Conservation (phyloP, 2,329 filamentous ascomycete species). For the Purpureocillium takamizusanense region DNA sequence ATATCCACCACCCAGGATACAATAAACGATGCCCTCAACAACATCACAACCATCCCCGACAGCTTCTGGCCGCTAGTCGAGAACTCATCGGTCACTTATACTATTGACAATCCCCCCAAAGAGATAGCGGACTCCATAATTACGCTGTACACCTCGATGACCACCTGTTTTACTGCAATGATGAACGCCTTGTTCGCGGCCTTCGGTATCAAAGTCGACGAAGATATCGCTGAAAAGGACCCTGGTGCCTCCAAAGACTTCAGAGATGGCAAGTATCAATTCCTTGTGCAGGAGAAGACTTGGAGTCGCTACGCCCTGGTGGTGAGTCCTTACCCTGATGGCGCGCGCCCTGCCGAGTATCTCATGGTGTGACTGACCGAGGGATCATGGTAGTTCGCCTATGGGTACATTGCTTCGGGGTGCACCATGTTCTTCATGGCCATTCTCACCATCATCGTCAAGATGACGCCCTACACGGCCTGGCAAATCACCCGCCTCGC, state of each 20-base stretch:
- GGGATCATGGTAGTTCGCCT: constrained; percentile 18
- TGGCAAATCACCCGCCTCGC: constrained; percentile 21
- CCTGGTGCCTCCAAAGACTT: constrained; percentile 4
- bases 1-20: constrained; percentile 10
- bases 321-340: constrained; percentile 20
- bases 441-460: constrained; percentile 19
- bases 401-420: constrained; percentile 23
- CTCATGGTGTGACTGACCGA: not conserved
- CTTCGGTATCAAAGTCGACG: constrained; percentile 20
- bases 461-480: constrained; percentile 18
- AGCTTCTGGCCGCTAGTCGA: constrained; percentile 13
- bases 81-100: constrained; percentile 4
- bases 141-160: constrained; percentile 6
- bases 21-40: constrained; percentile 14
- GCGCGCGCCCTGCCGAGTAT: constrained; percentile 11
- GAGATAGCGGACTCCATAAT: not conserved
- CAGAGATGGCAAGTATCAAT: constrained; percentile 10
- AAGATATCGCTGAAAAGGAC: constrained; percentile 10
- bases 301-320: constrained; percentile 18
- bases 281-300: constrained; percentile 12
- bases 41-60: constrained; percentile 17
- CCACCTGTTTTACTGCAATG: constrained; percentile 16
- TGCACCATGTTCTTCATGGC: constrained; percentile 21
- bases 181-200: constrained; percentile 18
- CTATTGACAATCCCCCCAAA: not conserved